phyloP scores from a whole-genome alignment of 75 land plant species.

The Sequoiadendron giganteum region DNA sequence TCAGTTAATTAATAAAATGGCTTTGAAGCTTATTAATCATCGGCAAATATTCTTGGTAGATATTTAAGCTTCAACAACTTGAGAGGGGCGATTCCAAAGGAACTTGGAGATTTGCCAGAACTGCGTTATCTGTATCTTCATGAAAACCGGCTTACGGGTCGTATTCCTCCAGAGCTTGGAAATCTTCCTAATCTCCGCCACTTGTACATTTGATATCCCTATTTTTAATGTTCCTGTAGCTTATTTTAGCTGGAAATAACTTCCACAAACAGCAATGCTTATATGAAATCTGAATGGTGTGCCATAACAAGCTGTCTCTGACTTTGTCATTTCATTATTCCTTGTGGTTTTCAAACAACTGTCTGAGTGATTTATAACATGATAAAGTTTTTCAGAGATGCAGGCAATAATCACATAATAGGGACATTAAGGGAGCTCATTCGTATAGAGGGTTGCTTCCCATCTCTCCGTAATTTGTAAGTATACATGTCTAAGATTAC shows the following conservation, averaged over 20 bases:
- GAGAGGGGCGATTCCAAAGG: slow-evolving; percentile 86
- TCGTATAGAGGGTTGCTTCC: slow-evolving; percentile 72
- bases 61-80: slow-evolving; percentile 88
- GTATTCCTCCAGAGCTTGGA: slow-evolving; percentile 87
- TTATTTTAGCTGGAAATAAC: not conserved
- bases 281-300: not conserved
- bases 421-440: slow-evolving; percentile 92
- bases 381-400: slow-evolving; percentile 50
- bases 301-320: not conserved
- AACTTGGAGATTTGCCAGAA: slow-evolving; percentile 76
- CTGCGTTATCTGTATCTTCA: slow-evolving; percentile 89
- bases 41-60: slow-evolving; percentile 33
- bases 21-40: not conserved
- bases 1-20: not conserved
- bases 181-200: slow-evolving; percentile 68
- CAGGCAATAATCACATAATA: slow-evolving; percentile 79
- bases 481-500: slow-evolving; percentile 14
- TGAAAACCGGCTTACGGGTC: slow-evolving; percentile 78
- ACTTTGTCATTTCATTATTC: not conserved
- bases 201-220: slow-evolving; percentile 52
- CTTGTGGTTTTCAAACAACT: not conserved
- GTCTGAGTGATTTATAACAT: slow-evolving; percentile 1
- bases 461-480: slow-evolving; percentile 82
- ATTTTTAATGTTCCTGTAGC: not conserved
- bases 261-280: not conserved